Evolutionary conservation across 2,329 filamentous ascomycete genomes (phyloP).

Genomic region (Scytalidium lignicola): DNA sequence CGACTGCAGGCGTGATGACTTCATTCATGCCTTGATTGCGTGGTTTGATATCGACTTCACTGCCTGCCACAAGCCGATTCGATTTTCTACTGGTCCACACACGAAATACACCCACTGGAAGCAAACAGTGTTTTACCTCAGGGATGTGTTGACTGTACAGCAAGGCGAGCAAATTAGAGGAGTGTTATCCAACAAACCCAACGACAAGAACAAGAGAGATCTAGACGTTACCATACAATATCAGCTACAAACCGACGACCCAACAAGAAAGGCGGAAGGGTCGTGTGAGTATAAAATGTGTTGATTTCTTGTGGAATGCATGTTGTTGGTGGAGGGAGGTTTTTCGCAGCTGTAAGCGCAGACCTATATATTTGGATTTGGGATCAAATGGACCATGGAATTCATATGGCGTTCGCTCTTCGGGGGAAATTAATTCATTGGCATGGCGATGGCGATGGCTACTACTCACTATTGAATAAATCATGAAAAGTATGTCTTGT

Average conservation of each 20-base stretch:
- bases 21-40: conserved; percentile 90
- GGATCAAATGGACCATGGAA: background rate
- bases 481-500: background rate
- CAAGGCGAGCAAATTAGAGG: conserved; percentile 76
- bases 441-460: background rate
- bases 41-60: conserved; percentile 99
- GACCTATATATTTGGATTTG: conserved; percentile 8
- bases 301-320: conserved; percentile 31
- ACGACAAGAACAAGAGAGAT: conserved; percentile 89
- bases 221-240: conserved; percentile 88
- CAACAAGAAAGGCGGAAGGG: conserved; percentile 63
- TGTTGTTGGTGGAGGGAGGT: conserved; percentile 11
- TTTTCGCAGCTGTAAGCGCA: conserved; percentile 30
- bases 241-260: conserved; percentile 70
- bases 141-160: conserved; percentile 88
- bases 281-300: conserved; percentile 76
- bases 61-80: conserved; percentile 95
- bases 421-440: background rate
- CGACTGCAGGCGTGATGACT: conserved; percentile 77
- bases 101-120: conserved; percentile 99
- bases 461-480: background rate
- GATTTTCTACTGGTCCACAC: conserved; percentile 94
- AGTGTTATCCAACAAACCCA: conserved; percentile 76
- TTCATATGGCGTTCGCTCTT: background rate
- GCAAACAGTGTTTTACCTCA: conserved; percentile 97